Percentiles rank a stretch among this genome's conserved stretches.
These are phyloP conservation scores for Withania somnifera DNA, from an alignment of 305 asterid genomes.

Conservation along the genomic window DNA sequence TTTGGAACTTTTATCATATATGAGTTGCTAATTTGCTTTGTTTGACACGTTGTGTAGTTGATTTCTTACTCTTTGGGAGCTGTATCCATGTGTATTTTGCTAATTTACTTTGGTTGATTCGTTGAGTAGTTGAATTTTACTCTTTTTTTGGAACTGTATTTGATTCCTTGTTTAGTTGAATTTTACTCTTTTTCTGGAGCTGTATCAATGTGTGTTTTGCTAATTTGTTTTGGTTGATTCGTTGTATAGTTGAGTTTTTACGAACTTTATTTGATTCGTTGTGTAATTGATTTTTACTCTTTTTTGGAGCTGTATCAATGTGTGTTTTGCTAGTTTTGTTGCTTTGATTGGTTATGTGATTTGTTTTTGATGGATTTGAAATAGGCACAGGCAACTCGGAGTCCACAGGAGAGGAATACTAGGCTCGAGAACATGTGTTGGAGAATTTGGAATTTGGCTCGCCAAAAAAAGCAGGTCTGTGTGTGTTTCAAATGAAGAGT, in stretches of 20 bases:
- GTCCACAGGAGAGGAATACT: constrained; percentile 96
- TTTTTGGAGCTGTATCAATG: neutral
- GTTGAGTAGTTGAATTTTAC: no score
- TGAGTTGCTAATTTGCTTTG: neutral
- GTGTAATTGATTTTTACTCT: neutral
- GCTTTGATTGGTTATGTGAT: neutral
- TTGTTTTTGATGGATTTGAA: neutral
- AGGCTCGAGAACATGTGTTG: constrained; percentile 94
- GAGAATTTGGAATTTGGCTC: constrained; percentile 98
- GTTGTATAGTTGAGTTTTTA: neutral
- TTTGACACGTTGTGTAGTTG: neutral
- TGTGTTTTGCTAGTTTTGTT: neutral
- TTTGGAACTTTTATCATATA: neutral
- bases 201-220: neutral
- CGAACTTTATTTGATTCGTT: neutral
- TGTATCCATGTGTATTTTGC: no score
- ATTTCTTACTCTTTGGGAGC: no score
- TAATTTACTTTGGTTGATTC: no score
- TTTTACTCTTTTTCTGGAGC: no score
- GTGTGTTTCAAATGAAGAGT: neutral
- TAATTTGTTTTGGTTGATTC: neutral
- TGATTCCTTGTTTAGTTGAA: no score
- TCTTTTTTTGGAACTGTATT: no score
- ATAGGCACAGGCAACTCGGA: constrained; percentile 77
- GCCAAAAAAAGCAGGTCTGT: constrained; percentile 70